Base-by-base conservation (phyloP, 495 filamentous ascomycete species). In the Penicillium argentinense region DNA sequence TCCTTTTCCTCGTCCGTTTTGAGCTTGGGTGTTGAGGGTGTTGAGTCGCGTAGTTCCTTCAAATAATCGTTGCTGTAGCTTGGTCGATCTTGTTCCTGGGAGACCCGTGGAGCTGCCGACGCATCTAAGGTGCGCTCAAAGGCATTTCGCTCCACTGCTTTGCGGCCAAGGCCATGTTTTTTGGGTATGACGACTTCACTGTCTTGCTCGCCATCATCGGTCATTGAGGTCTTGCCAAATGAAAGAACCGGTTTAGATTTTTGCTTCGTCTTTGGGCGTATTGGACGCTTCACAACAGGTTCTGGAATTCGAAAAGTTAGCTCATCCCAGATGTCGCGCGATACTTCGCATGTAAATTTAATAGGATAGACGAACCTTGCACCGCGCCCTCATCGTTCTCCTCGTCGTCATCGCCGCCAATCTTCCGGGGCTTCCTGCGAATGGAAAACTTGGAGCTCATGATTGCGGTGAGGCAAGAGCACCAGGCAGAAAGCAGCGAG, bases 11-110 rank as follows among this genome's bases (percentile, higher is more conserved):
- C 68, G 52, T 54, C 61, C 24, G 63, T 67, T 53, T 78, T 57
- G 39, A 81, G 70, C 54, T 84, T 84, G 2, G 89, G 87, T 0
- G 86, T 87, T 24, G 83, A 83, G 1, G 89, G 89, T 0, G 93
- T 96, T 7, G 86, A 87, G 39, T 78, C 82, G 43, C 86, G 85
- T 6, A 98, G 76, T 63, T 95, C 88, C 38, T 87, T 85, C 34
- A 98, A 73, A 52, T 92, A 87, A 48, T 93, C 90, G 47, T 85
- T 84, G 64, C 78, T 93, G 67, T 98, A 98, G 47, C 76, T 87
- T 3, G 90, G 92, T 34, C 84, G 73, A 33, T 92, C 87, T 26
- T 87, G 82, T 27, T 82, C 79, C 19, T 75, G 73, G 8, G 71
- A 71, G 4, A 81, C 74, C 17, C 84, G 77, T 39, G 72, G 57